Evolutionary conservation across 495 filamentous ascomycete genomes (phyloP).

Genomic region (Stereocaulon alpinum): DNA sequence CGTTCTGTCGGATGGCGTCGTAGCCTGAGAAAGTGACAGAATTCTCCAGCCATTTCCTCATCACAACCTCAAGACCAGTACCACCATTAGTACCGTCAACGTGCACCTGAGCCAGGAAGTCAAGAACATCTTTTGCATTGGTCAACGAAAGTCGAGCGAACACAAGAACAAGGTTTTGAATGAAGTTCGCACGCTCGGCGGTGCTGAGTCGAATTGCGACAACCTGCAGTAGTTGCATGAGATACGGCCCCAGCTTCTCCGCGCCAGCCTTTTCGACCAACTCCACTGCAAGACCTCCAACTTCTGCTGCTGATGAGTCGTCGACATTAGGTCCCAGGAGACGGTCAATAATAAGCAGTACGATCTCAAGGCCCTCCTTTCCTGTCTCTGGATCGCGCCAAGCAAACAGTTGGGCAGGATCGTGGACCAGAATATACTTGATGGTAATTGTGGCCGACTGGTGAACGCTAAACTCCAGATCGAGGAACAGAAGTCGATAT

Average conservation of each 20-base stretch:
- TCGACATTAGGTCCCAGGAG: slow-evolving; percentile 70
- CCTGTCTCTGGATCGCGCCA: slow-evolving; percentile 64
- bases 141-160: slow-evolving; percentile 82
- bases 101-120: slow-evolving; percentile 77
- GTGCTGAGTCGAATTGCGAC: slow-evolving; percentile 78
- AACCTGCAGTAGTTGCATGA: slow-evolving; percentile 79
- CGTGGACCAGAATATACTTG: slow-evolving; percentile 78
- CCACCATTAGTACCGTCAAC: slow-evolving; percentile 47
- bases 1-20: slow-evolving; percentile 91
- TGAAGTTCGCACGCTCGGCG: slow-evolving; percentile 73
- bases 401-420: slow-evolving; percentile 72
- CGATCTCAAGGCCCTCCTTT: slow-evolving; percentile 78
- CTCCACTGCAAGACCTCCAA: slow-evolving; percentile 88
- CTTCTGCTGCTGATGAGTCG: slow-evolving; percentile 88
- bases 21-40: slow-evolving; percentile 93
- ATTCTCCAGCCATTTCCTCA: slow-evolving; percentile 94
- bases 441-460: slow-evolving; percentile 77
- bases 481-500: slow-evolving; percentile 68
- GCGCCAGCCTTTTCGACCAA: slow-evolving; percentile 88
- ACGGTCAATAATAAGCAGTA: slow-evolving; percentile 87
- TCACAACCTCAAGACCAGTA: slow-evolving; percentile 75
- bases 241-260: slow-evolving; percentile 78
- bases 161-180: slow-evolving; percentile 85
- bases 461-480: slow-evolving; percentile 61
- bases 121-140: slow-evolving; percentile 78